These are phyloP conservation scores for Halenospora varia DNA, from an alignment of 495 filamentous ascomycete species.

Conservation along the genomic window DNA sequence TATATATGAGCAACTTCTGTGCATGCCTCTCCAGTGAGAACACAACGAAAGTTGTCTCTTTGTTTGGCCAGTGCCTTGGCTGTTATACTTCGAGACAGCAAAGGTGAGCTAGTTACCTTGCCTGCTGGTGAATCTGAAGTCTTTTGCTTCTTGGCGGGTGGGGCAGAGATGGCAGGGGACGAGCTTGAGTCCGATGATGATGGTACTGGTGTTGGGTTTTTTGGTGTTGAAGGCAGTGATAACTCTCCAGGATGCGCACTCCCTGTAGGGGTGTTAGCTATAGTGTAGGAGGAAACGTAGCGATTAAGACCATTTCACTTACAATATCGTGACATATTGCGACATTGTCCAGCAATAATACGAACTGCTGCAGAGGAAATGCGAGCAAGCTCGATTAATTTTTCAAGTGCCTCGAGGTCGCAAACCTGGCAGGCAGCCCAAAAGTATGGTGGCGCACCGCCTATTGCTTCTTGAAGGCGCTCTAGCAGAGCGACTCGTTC, in stretches of 20 bases:
- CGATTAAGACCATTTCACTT: conserved; percentile 4
- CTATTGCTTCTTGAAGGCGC: conserved; percentile 2
- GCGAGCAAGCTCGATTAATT: neutral
- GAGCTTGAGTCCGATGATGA: no score
- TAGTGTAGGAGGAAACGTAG: no score
- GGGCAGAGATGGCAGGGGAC: no score
- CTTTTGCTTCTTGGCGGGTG: conserved; percentile 11
- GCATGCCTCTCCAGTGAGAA: conserved; percentile 3
- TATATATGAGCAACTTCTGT: conserved; percentile 21
- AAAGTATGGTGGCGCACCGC: conserved; percentile 5
- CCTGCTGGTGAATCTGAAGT: conserved; percentile 5
- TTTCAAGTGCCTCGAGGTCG: conserved; percentile 1
- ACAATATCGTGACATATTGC: neutral
- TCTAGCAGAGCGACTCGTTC: conserved; percentile 1
- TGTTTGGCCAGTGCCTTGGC: conserved; percentile 4
- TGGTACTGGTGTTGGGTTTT: no score
- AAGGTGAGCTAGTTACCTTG: neutral
- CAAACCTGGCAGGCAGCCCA: conserved; percentile 13
- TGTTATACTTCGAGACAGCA: conserved; percentile 4
- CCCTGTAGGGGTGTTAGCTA: neutral
- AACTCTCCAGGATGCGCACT: neutral
- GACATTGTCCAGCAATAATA: neutral
- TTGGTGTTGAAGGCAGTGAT: conserved; percentile 7
- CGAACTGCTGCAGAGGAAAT: neutral
- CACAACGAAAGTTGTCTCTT: conserved; percentile 18